phyloP scores from a whole-genome alignment of 345 rosid species.

The Hibiscus tridactylites region DNA sequence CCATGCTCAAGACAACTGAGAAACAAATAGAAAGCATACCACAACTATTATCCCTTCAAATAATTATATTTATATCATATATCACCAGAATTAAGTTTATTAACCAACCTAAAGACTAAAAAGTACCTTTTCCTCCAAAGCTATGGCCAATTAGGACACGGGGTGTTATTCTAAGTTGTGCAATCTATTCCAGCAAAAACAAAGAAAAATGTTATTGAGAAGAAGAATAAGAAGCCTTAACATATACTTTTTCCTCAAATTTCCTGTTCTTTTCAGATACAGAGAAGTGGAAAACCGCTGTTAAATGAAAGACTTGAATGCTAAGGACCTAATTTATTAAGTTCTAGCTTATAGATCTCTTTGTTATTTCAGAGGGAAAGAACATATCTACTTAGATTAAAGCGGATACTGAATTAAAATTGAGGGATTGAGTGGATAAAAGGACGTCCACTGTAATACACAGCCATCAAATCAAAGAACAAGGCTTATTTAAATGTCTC shows the following conservation, averaged over 20 bases:
- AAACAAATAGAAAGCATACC: constrained; percentile 19
- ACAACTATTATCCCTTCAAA: constrained; percentile 16
- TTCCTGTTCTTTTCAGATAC: background rate
- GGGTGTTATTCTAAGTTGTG: constrained; percentile 72
- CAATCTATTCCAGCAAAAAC: constrained; percentile 39
- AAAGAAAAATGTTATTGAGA: background rate
- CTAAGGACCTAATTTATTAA: background rate
- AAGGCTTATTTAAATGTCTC: background rate
- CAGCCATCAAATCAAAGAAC: background rate
- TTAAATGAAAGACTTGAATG: background rate
- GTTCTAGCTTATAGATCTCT: background rate
- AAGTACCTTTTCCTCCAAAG: constrained; percentile 93
- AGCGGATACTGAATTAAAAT: background rate
- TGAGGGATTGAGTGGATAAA: background rate
- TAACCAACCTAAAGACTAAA: constrained; percentile 2
- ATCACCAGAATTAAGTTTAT: background rate
- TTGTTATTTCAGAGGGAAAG: background rate
- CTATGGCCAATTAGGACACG: constrained; percentile 90
- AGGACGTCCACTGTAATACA: background rate
- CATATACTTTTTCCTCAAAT: background rate
- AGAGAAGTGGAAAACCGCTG: background rate
- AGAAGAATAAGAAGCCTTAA: background rate
- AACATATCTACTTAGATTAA: background rate
- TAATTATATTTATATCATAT: background rate
- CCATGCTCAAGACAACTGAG: constrained; percentile 92